Base-by-base conservation (phyloP, 768 basidiomycete genomes). In the Candolleomyces efflorescens region DNA sequence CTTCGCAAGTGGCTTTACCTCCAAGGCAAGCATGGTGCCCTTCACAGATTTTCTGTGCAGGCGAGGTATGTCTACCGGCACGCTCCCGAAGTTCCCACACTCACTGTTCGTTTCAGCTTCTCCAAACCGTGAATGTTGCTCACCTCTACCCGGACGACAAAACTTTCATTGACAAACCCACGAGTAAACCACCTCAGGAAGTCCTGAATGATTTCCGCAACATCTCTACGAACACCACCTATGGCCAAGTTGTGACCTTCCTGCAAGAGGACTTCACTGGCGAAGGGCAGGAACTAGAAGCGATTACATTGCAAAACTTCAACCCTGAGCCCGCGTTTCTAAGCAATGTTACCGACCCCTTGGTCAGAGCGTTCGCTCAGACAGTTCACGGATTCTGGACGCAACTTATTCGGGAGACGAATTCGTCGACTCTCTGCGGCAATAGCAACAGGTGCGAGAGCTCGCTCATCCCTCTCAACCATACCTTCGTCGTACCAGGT, bases 401-500 rank as follows among this genome's bases (percentile, higher is more conserved):
- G 0, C 81, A 87, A 54, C 81, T 98, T 6, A 86, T 89, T 56
- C 75, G 92, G 36, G 78, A 76, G 2, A 94, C 93, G 4, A 93
- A 96, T 62, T 65, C 77, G 17, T 82, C 86, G 1, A 76, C 80
- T 0, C 68, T 93, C 9, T 97, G 92, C 68, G 80, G 74, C 24
- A 59, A 72, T 38, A 77, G 73, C 18, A 78, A 75, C 17, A 58
- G 69, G 26, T 98, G 94, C 68, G 89, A 92, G 70, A 90, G 92
- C 69, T 80, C 89, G 0, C 73, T 97, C 49, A 94, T 97, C 61
- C 93, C 94, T 2, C 75, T 97, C 49, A 97, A 97, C 65, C 82
- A 95, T 65, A 93, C 90, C 0, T 92, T 97, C 64, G 90, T 95
- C 22, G 81, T 97, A 38, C 94, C 95, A 5, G 94, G 94, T 66